Base-by-base conservation (phyloP, 2,329 filamentous ascomycete species). In the Colletotrichum chrysophilum region DNA sequence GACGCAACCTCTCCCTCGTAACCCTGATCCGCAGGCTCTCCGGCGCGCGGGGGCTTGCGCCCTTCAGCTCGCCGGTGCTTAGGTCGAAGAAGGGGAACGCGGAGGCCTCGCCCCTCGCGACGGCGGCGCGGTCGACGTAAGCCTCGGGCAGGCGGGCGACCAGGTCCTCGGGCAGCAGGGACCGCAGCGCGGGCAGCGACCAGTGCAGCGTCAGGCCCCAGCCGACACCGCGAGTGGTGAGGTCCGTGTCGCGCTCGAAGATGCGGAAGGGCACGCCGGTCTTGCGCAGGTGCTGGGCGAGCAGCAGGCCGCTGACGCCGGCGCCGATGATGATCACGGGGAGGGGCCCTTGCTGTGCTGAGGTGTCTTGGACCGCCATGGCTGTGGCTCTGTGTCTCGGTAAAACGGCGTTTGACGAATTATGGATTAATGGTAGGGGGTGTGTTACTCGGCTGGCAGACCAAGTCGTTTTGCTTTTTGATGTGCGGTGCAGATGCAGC, bases 181-280 rank as follows among this genome's bases (percentile, higher is more conserved):
- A 80, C 60, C 88, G 85, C 55, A 93, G 83, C 2, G 85, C 86
- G 0, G 88, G 85, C 12, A 93, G 85, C 6, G 89, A 90, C 91
- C 91, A 93, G 80, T 93, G 90, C 72, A 93, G 84, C 0, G 91
- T 93, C 72, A 93, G 84, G 4, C 91, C 92, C 92, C 91, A 93
- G 76, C 92, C 91, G 5, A 87, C 84, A 24, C 83, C 89, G 36
- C 87, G 89, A 32, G 85, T 85, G 72, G 82, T 84, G 56, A 89
- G 84, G 55, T 88, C 85, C 7, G 79, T 73, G 77, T 90, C 87
- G n/a, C 89, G 87, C 79, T 91, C 90, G 78, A 90, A 91, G 66
- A 92, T 84, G 32, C 81, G 85, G 78, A 87, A 90, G 6, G 85
- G 80, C 7, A 88, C 79, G 12, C 73, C 78, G n/a, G 79, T 74